A percentile compares a stretch with the other conserved stretches of the same genome.
Conservation (phyloP, 345 rosid genomes). For the Eucalyptus marginata region DNA sequence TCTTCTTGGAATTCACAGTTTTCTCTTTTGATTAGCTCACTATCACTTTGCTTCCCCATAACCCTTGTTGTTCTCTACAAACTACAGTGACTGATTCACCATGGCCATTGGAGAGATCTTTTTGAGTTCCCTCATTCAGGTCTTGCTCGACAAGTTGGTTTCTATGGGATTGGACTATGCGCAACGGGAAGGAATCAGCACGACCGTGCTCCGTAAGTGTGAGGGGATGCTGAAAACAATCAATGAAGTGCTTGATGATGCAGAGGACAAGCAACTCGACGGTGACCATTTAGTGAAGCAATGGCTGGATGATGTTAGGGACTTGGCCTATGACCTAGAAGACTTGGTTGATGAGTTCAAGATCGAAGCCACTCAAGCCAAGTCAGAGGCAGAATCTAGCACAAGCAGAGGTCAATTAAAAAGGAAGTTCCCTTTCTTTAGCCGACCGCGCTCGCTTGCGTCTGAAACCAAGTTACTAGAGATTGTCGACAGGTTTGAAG, state of each 20-base stretch:
- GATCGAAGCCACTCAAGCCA: background rate
- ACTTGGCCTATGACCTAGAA: background rate
- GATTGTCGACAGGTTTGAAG: too few species aligned
- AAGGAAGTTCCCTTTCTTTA: background rate
- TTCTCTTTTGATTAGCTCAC: too few species aligned
- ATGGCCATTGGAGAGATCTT: background rate
- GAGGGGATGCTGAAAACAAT: rapidly evolving
- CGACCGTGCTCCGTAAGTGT: background rate
- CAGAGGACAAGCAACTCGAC: rapidly evolving
- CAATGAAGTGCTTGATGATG: background rate
- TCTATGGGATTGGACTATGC: background rate
- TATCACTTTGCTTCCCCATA: background rate
- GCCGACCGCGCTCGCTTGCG: too few species aligned
- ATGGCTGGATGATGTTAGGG: background rate
- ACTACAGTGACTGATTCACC: background rate
- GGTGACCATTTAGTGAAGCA: rapidly evolving
- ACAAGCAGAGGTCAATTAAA: rapidly evolving
- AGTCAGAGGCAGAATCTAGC: background rate
- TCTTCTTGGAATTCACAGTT: background rate
- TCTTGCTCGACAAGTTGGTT: background rate
- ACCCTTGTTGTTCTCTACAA: background rate
- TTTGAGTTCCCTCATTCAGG: background rate
- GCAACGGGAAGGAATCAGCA: background rate
- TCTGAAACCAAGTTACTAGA: too few species aligned
- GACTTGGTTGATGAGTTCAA: background rate